Base-by-base conservation (phyloP, 2,329 filamentous ascomycete species). In the Dothideomycetes sp. region DNA sequence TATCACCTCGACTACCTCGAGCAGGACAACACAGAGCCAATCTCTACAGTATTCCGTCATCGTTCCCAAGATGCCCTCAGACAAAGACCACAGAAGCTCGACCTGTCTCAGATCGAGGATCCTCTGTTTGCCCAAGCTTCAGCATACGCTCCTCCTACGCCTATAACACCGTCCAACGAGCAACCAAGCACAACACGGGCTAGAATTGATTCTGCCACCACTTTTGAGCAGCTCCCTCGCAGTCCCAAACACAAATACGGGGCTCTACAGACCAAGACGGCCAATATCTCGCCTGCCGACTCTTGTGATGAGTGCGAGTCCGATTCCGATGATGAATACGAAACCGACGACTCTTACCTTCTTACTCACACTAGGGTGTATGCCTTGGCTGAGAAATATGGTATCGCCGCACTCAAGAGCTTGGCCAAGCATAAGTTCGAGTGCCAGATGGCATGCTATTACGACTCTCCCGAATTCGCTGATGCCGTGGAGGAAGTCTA, bases 351-450 rank as follows among this genome's bases (percentile, higher is more conserved):
- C 31, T 57, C 64, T 4, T 58, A 68, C 48, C 56, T 69, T 4
- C 46, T 69, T 35, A 57, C 61, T 12, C 67, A 70, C 47, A 61
- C 65, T 11, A 62, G 63, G 38, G 62, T 70, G 30, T 70, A 70
- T 49, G 65, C 65, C 24, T 59, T 70, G 17, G 67, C 65, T 8
- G 67, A 70, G 50, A 70, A 70, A 56, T 70, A 69, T 50, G 65
- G 64, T 45, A 66, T 70, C 37, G 52, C 59, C 18, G 60, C 63
- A 22, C 53, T 70, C 31, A 70, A 70, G 51, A 49, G 55, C 7
- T 56, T 70, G 19, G 61, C 67, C 29, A 57, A 55, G 41, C 56
- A 52, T 35, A 70, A 70, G 47, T 70, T 69, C 47, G 60, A 65
- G 31, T 55, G 61, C 42, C 61, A 66, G 34, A 52, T 67, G 38